phyloP scores from a whole-genome alignment of 345 rosid species.

The Gossypium sturtianum region DNA sequence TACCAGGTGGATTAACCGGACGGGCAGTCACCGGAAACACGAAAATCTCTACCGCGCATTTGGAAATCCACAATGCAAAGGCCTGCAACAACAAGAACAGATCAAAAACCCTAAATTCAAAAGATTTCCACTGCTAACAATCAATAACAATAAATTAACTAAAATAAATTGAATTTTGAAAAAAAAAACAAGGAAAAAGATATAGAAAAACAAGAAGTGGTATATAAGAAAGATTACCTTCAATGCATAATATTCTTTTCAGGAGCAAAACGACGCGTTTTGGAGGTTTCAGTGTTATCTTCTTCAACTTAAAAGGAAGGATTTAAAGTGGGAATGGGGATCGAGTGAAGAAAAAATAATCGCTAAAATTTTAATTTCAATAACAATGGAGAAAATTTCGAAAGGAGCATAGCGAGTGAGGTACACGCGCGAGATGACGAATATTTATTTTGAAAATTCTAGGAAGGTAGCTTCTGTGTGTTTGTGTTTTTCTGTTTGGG shows the following conservation, averaged over 20 bases:
- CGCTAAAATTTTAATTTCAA: neutral
- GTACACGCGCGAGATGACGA: slow-evolving; percentile 15
- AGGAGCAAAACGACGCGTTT: slow-evolving; percentile 16
- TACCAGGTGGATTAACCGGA: neutral
- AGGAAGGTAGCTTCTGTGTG: slow-evolving; percentile 4
- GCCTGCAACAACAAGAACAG: slow-evolving; percentile 25
- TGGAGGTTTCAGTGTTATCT: slow-evolving; percentile 2
- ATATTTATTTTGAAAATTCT: slow-evolving; percentile 17
- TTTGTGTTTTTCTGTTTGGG: neutral
- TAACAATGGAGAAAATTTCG: neutral
- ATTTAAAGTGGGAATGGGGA: slow-evolving; percentile 13
- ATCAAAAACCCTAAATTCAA: slow-evolving; percentile 37
- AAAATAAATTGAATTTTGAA: neutral
- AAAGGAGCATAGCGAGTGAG: neutral
- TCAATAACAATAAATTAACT: slow-evolving; percentile 14
- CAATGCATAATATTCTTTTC: slow-evolving; percentile 17
- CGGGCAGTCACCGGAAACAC: neutral
- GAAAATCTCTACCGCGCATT: slow-evolving; percentile 22
- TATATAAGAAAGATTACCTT: slow-evolving; percentile 20
- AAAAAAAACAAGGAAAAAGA: neutral
- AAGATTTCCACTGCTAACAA: slow-evolving; percentile 3
- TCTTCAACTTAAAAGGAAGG: neutral
- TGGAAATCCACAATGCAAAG: slow-evolving; percentile 21
- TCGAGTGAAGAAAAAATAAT: neutral
- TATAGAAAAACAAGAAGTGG: neutral